Base-by-base conservation (phyloP, 164 flowering plant species). In the Litsea cubeba region DNA sequence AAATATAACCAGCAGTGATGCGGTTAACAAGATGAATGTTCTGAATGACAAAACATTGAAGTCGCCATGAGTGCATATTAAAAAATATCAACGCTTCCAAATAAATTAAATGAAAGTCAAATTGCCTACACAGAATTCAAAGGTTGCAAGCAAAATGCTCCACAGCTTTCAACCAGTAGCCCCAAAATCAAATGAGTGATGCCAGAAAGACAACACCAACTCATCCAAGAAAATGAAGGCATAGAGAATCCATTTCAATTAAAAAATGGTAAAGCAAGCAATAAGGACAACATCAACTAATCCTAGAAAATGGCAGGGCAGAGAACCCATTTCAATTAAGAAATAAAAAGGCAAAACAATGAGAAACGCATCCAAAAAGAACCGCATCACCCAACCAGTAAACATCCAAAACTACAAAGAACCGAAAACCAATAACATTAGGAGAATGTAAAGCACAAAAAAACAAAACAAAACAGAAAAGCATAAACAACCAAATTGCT, bases 361-460 rank as follows among this genome's bases (percentile, higher is more conserved):
- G n/a, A 74, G 28, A 65, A 11, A 50, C 72, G 69, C 73, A 73
- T 77, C 66, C 66, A 72, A 75, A 78, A 70, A 64, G 77, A 74
- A 26, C 69, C 75, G 73, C 82, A 75, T 65, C 76, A 68, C 72
- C 78, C 76, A 72, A 79, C 65, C 71, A 72, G 77, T 58, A 81
- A 80, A 69, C 74, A 69, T 78, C 78, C 83, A 78, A 79, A 18
- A 20, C 60, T 54, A 3, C 60, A 17, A 82, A 66, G 62, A 75
- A 76, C 72, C 76, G 65, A 79, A 75, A 73, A 80, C 17, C 67
- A 78, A 70, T 46, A 77, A 74, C 17, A 62, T 65, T 67, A 70
- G 50, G 22, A 51, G 23, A 20, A 70, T 23, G 32, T 14, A 70
- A 70, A 68, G 28, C 5, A 20, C 32, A 68, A 50, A 68, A 68